phyloP scores from a whole-genome alignment of 179 eudicot species.

The Spinacia oleracea region DNA sequence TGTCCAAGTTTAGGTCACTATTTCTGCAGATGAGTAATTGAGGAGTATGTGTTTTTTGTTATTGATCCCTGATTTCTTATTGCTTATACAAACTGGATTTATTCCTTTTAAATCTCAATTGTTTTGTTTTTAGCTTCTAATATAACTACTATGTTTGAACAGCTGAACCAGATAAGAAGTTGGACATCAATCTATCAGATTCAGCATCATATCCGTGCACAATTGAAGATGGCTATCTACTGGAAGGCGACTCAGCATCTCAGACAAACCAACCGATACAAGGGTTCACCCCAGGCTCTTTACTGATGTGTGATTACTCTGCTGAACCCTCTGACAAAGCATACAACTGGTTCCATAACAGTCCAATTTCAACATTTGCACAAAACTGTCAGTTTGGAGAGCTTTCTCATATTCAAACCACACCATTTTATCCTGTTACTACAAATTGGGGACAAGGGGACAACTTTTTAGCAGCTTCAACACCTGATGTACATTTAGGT shows the following conservation, averaged over 20 bases:
- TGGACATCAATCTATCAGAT: conserved; percentile 31
- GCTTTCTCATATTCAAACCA: conserved; percentile 30
- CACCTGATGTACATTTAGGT: conserved; percentile 26
- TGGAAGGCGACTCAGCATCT: conserved; percentile 38
- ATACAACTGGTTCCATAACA: conserved; percentile 21
- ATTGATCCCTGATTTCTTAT: background rate
- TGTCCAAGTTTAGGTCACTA: background rate
- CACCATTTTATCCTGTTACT: conserved; percentile 17
- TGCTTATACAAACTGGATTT: background rate
- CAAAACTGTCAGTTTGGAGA: conserved; percentile 25
- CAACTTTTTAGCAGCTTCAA: conserved; percentile 29
- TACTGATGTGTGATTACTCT: conserved; percentile 26
- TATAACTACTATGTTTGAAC: conserved; percentile 5
- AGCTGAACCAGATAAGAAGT: conserved; percentile 32
- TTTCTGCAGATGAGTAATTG: background rate
- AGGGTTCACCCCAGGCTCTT: conserved; percentile 27
- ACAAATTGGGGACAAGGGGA: conserved; percentile 41
- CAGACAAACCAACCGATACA: conserved; percentile 34
- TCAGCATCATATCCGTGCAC: conserved; percentile 41
- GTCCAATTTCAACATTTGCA: conserved; percentile 22
- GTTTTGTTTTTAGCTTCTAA: conserved; percentile 14
- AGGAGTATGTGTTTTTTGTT: background rate
- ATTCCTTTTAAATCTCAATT: background rate
- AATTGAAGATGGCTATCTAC: conserved; percentile 29
- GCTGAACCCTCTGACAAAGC: conserved; percentile 24